Base-by-base conservation (phyloP, 805 yeast species). In the Wickerhamomyces mucosus region DNA sequence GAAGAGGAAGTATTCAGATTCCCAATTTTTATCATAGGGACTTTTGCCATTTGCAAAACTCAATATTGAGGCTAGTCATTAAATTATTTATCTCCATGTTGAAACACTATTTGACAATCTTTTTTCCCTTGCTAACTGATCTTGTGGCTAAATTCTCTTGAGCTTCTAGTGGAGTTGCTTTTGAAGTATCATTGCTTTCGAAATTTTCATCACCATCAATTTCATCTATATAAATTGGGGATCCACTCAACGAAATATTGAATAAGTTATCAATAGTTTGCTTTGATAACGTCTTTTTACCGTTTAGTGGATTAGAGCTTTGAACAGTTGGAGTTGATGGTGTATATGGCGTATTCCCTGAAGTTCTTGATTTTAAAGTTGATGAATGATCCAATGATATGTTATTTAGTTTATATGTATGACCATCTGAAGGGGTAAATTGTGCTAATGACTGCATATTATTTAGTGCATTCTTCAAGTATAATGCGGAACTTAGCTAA, bases 391-490 rank as follows among this genome's bases (percentile, higher is more conserved):
- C 28, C 37, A 17, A 15, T 21, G 11, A 16, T 9, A 27, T 26
- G 36, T 8, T 42, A 21, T n/a, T 43, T 9, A 35, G 38, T 19
- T 51, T 48, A 38, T 72, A 72, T 4, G 65, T 60, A 41, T 72
- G 75, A 2, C 85, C 85, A 33, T 67, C 68, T 1, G 79, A 63
- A 0, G 82, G 78, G 6, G 75, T 66, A 46, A 72, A 77, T 15
- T 60, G 59, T 0, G 78, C 70, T 31, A 78, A 45, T 13, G 58
- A 51, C 24, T 66, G 67, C 5, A 78, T 55, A 17, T 53, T 53
- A 12, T 58, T 51, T 26, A 77, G 46, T 0, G 79, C 71, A 20
- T 67, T 60, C 16, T 65, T 56, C 26, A 78, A 31, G 34, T 61
- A 34, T 34, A 53, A 30, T 33, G 51, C 46, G 1, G 50, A 34